These are phyloP conservation scores for Chiua virens DNA, from an alignment of 768 basidiomycete genomes.

Conservation along the genomic window DNA sequence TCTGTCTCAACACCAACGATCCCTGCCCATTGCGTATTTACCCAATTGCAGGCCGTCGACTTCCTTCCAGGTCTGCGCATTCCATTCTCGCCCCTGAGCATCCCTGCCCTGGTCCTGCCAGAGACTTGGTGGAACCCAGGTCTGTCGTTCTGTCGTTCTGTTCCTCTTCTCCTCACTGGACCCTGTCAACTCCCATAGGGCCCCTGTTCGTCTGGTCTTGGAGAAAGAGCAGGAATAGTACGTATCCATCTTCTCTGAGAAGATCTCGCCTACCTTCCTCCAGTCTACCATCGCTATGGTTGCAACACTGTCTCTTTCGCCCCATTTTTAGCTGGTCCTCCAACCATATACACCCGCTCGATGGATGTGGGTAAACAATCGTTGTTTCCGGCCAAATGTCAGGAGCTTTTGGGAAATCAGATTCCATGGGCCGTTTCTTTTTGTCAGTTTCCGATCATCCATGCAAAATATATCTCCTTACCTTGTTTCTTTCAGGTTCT, in stretches of 20 bases:
- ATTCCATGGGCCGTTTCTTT: conserved; percentile 9
- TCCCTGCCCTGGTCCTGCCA: conserved; percentile 11
- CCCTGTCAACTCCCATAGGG: conserved; percentile 5
- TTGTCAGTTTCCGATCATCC: conserved; percentile 15
- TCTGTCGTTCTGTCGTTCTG: not conserved
- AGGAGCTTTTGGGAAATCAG: conserved; percentile 19
- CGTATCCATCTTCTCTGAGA: not conserved
- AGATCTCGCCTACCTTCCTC: not conserved
- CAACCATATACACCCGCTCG: conserved; percentile 22
- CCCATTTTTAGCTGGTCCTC: conserved; percentile 18
- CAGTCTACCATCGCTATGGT: conserved; percentile 21
- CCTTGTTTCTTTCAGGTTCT: conserved; percentile 5
- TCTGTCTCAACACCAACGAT: not conserved
- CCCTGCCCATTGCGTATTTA: not conserved
- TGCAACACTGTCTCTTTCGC: conserved; percentile 22
- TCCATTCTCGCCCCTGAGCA: conserved; percentile 17
- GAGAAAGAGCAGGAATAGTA: conserved; percentile 21
- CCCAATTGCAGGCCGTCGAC: conserved; percentile 10
- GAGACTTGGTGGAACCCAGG: conserved; percentile 22
- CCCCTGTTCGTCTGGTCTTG: conserved; percentile 21
- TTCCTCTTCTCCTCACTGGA: not conserved
- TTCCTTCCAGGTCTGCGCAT: conserved; percentile 20
- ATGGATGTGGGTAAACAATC: conserved; percentile 22
- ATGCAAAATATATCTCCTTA: not conserved
- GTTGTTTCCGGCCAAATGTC: conserved; percentile 17